Evolutionary conservation across 106 monocot genomes (phyloP).

Genomic region (Dioscorea alata): DNA sequence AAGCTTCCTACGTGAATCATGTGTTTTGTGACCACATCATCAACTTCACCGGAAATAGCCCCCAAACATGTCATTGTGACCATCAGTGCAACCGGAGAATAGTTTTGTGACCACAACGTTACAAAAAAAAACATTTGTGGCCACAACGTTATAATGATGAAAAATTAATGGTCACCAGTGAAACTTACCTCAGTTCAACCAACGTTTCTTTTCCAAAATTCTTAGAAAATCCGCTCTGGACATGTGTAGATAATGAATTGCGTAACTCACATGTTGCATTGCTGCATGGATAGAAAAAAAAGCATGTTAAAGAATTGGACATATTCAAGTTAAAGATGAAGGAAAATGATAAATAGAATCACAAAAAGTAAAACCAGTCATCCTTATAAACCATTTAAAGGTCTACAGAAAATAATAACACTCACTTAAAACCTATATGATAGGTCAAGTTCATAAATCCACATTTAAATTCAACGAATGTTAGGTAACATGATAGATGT

Average conservation of each 20-base stretch:
- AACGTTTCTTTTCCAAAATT: constrained; percentile 19
- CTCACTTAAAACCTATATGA: background rate
- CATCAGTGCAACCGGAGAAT: no score
- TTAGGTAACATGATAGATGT: no score
- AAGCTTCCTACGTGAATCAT: no score
- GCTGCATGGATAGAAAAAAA: constrained; percentile 35
- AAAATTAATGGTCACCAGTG: no score
- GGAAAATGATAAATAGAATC: constrained; percentile 1
- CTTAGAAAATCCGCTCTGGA: constrained; percentile 25
- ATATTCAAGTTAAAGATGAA: background rate
- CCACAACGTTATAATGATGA: no score
- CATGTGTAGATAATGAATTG: constrained; percentile 48
- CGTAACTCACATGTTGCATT: constrained; percentile 71
- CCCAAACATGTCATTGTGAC: no score
- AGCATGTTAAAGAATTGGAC: background rate
- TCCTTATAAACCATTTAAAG: background rate
- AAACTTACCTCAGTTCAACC: no score
- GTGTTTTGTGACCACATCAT: no score
- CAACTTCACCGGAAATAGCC: no score
- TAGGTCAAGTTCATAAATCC: background rate
- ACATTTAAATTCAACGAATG: no score
- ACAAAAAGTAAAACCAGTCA: constrained; percentile 5
- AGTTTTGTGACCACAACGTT: no score
- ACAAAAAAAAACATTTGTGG: no score
- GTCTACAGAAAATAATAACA: background rate